Evolutionary conservation across 345 rosid species (phyloP), one percentile per base, ranked within the genome.

Genomic region (Raphanus sativus): DNA sequence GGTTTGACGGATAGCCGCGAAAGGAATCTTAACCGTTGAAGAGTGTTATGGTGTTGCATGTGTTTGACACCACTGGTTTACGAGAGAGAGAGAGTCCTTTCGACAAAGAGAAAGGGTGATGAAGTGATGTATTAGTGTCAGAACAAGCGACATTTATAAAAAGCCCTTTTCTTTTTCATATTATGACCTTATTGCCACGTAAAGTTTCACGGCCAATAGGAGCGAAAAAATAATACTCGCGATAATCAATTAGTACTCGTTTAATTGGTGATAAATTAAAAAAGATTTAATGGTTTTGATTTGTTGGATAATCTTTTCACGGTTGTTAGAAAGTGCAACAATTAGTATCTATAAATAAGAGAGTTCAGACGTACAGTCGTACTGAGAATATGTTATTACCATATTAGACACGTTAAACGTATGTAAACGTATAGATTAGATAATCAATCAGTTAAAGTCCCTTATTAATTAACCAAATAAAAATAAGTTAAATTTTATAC

Each of bases 1-100:
- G 64, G 2, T 72, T 62, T n/a, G 74, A 60, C 26, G 70, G 54
- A 67, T 74, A 69, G 56, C 30, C 4, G 5, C 1, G 61, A 70
- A 84, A 76, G 77, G 85, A 81, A 85, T 86, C 86, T 26, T 61
- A 68, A 77, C 87, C 89, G 88, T 84, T 70, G 82, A 81, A 75
- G 36, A 56, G 4, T 70, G 79, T 75, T 74, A 85, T 67, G 80
- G 78, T 86, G 83, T 81, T 52, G 88, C 92, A 83, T 80, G 84
- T 82, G 93, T 84, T 88, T 66, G 81, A 1, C 30, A 28, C 30
- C 30, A 28, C 30, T 28, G 30, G 30, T 28, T 28, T 58, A 74
- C 73, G 36, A 33, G 36, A 33, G 36, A 32, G 36, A 33, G 36
- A 36, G 74, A 16, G 55, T 48, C 82, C 82, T 67, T 79, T 73